These are phyloP conservation scores for Saccharum spontaneum DNA, from an alignment of 176 grass and related monocot genomes.

Conservation along the genomic window DNA sequence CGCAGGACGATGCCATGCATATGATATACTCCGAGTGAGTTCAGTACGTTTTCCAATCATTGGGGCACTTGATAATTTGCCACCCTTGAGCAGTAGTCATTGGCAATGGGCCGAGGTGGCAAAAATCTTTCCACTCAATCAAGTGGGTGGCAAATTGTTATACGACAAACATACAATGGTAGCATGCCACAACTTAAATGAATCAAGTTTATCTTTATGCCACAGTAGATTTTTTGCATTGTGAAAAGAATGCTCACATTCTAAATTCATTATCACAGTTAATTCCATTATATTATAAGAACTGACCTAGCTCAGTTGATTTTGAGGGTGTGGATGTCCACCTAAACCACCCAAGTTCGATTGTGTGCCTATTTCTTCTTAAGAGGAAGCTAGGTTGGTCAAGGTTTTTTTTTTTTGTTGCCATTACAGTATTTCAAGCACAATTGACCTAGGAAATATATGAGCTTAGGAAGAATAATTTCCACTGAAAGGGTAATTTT, in stretches of 20 bases:
- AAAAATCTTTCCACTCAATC: neutral
- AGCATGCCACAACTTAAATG: neutral
- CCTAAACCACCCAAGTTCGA: neutral
- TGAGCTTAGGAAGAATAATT: conserved; percentile 16
- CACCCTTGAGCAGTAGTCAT: neutral
- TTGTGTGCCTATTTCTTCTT: neutral
- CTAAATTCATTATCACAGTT: neutral
- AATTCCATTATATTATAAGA: conserved; percentile 2
- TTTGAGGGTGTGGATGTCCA: neutral
- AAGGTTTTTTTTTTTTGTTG: neutral
- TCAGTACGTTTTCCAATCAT: neutral
- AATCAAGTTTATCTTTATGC: neutral
- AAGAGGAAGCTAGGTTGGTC: neutral
- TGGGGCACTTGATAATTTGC: neutral
- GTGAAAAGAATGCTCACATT: neutral
- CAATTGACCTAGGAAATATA: conserved; percentile 6
- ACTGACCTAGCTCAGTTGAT: neutral
- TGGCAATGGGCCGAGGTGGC: neutral
- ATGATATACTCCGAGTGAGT: neutral
- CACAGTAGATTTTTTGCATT: conserved; percentile 10
- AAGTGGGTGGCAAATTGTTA: neutral
- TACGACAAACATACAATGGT: conserved; percentile 10
- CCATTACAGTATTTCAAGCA: neutral
- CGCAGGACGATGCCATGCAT: neutral
- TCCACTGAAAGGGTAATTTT: conserved; percentile 5